Evolutionary conservation across 352 stramenopile species (phyloP).

Genomic region (Globisporangium solare): DNA sequence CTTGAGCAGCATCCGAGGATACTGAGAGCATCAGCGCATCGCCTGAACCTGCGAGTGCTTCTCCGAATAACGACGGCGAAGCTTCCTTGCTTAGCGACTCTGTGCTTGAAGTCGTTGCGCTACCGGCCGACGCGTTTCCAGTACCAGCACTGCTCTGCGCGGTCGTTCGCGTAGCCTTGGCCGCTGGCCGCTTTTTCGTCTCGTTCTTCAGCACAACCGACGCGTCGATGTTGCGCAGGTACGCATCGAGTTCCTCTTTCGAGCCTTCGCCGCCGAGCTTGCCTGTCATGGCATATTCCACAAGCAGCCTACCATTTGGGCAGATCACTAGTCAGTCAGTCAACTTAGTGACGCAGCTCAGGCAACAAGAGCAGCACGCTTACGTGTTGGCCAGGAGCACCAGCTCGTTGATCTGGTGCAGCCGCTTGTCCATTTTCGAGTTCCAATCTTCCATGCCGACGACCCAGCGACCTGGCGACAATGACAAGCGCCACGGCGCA

Average conservation of each 20-base stretch:
- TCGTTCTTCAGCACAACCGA: constrained; percentile 64
- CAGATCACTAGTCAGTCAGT: not conserved
- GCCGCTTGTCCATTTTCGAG: constrained; percentile 82
- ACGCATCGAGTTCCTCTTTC: constrained; percentile 58
- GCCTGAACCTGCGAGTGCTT: not conserved
- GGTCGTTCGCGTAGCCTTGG: not conserved
- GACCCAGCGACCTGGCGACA: constrained; percentile 63
- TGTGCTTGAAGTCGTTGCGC: not conserved
- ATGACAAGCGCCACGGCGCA: not conserved
- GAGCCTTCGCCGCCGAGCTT: constrained; percentile 44
- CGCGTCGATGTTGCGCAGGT: constrained; percentile 54
- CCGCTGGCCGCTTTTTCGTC: constrained; percentile 9
- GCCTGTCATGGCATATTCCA: constrained; percentile 69
- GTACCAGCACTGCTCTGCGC: not conserved
- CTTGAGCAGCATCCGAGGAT: not conserved
- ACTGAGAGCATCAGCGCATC: not conserved
- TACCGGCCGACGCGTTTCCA: not conserved
- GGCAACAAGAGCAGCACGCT: not conserved
- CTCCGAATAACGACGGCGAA: not conserved
- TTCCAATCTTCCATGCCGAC: constrained; percentile 84
- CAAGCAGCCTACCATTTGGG: constrained; percentile 29
- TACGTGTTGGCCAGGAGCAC: constrained; percentile 70
- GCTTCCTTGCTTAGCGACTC: constrained; percentile 3
- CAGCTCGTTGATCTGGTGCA: constrained; percentile 79
- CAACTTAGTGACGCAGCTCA: not conserved